A percentile compares a stretch with the other conserved stretches of the same genome.
Evolutionary conservation across 345 rosid genomes (phyloP).

Genomic region (Durio zibethinus): DNA sequence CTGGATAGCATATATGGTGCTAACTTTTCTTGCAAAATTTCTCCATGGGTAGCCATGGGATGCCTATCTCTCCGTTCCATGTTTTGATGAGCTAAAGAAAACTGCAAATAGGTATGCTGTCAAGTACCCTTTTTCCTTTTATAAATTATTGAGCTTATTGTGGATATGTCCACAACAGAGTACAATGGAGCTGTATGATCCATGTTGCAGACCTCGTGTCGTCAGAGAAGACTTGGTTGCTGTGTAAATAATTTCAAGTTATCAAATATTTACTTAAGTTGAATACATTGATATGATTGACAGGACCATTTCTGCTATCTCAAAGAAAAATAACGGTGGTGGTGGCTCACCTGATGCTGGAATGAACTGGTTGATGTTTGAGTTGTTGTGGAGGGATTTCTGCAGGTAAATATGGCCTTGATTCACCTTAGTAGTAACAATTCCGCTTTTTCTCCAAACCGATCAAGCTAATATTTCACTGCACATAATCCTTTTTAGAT

Average conservation of each 20-base stretch:
- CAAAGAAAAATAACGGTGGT: slow-evolving; percentile 31
- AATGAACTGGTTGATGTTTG: slow-evolving; percentile 77
- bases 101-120: slow-evolving; percentile 49
- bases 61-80: slow-evolving; percentile 89
- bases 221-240: not conserved
- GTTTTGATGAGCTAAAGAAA: slow-evolving; percentile 93
- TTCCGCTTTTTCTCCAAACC: not conserved
- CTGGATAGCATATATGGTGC: slow-evolving; percentile 77
- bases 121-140: not conserved
- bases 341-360: slow-evolving; percentile 49
- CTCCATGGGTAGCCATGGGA: slow-evolving; percentile 92
- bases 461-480: not conserved
- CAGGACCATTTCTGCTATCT: slow-evolving; percentile 33
- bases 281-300: slow-evolving; percentile 14
- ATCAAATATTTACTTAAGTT: slow-evolving; percentile 10
- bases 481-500: slow-evolving; percentile 36
- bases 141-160: not conserved
- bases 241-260: not conserved
- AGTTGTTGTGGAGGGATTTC: slow-evolving; percentile 96
- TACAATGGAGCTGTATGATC: not conserved
- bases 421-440: not conserved
- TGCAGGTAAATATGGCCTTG: slow-evolving; percentile 53
- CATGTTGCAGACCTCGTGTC: not conserved
- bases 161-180: not conserved
- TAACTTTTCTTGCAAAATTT: slow-evolving; percentile 90